Conservation (phyloP, 2,329 filamentous ascomycete species). For the Emergomyces africanus region DNA sequence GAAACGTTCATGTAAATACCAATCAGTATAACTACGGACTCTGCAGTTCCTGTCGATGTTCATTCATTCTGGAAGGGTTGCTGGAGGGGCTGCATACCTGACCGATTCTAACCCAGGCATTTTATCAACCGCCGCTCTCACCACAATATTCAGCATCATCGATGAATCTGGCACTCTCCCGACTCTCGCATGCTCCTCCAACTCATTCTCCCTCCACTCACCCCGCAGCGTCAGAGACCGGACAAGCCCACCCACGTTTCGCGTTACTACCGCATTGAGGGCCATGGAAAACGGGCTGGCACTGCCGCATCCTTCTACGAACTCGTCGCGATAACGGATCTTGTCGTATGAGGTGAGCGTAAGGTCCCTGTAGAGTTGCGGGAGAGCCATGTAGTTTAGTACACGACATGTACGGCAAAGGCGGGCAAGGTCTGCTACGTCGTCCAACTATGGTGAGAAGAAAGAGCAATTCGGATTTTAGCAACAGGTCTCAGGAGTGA, state of each 20-base stretch:
- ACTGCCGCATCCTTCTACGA: constrained; percentile 48
- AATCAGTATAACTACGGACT: background rate
- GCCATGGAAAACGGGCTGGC: constrained; percentile 53
- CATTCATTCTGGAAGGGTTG: no score
- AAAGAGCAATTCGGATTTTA: constrained; percentile 2
- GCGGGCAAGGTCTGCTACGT: constrained; percentile 45
- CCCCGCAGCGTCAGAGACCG: constrained; percentile 41
- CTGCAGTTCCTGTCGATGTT: background rate
- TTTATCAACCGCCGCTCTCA: constrained; percentile 46
- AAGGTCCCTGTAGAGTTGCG: constrained; percentile 46
- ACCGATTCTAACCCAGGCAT: constrained; percentile 45
- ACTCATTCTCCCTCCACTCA: constrained; percentile 44
- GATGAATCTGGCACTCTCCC: constrained; percentile 50
- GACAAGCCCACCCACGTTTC: constrained; percentile 41
- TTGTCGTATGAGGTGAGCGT: constrained; percentile 45
- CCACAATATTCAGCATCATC: constrained; percentile 50
- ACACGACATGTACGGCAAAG: constrained; percentile 48
- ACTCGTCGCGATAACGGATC: constrained; percentile 45
- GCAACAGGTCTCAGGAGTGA: background rate
- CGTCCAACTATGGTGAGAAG: constrained; percentile 36
- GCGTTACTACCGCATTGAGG: constrained; percentile 48
- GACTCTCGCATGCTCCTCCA: constrained; percentile 44
- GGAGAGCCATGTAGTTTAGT: constrained; percentile 52
- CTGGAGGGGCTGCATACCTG: constrained; percentile 22
- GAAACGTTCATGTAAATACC: background rate